A percentile compares a stretch with the other conserved stretches of the same genome.
These are phyloP conservation scores for Cercis canadensis DNA, from an alignment of 306 rosid genomes.

Conservation along the genomic window DNA sequence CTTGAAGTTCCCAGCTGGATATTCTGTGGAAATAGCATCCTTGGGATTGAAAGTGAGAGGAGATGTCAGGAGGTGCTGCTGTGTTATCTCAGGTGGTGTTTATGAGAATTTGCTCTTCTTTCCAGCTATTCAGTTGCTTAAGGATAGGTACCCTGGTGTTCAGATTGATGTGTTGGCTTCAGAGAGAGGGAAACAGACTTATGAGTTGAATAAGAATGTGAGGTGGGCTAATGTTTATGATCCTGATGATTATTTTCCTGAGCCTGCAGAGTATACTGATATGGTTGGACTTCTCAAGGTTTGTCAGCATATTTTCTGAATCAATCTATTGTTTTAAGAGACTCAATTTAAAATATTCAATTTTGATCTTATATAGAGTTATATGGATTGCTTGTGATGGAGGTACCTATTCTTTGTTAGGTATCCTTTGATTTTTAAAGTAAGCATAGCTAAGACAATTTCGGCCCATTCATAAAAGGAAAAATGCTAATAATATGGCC, in stretches of 20 bases:
- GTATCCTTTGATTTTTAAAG: no score
- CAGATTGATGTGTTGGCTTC: conserved; percentile 67
- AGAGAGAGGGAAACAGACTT: conserved; percentile 77
- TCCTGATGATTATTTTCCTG: conserved; percentile 68
- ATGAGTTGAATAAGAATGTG: conserved; percentile 87
- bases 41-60: conserved; percentile 72
- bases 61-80: conserved; percentile 87
- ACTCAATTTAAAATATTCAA: background rate
- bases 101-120: conserved; percentile 81
- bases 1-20: conserved; percentile 82
- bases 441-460: no score
- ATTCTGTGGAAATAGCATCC: conserved; percentile 72
- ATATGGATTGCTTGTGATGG: background rate
- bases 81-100: conserved; percentile 82
- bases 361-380: background rate
- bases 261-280: conserved; percentile 82
- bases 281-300: conserved; percentile 84
- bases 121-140: conserved; percentile 76
- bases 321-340: background rate
- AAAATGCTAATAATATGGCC: background rate
- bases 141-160: conserved; percentile 88
- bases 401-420: no score
- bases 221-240: conserved; percentile 83
- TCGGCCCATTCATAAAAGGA: no score
- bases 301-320: conserved; percentile 28